phyloP scores from a whole-genome alignment of 2,329 filamentous ascomycete genomes.

The Alternaria gaisen region DNA sequence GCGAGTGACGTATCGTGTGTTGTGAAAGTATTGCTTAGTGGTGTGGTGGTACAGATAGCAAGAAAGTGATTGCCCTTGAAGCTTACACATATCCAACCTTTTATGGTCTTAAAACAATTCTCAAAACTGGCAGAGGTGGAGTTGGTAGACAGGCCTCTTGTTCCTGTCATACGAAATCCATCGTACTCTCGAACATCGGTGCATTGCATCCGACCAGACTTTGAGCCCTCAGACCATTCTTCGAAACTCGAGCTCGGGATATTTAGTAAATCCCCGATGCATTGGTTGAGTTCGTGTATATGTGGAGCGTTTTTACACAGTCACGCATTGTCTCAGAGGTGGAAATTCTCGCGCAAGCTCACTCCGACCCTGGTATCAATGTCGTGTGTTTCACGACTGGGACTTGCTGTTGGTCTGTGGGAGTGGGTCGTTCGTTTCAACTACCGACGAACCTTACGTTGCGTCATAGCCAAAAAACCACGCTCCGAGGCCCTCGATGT shows the following conservation, averaged over 20 bases:
- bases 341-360: background rate
- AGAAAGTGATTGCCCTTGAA: background rate
- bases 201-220: background rate
- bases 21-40: background rate
- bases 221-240: background rate
- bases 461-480: background rate
- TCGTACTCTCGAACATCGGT: background rate
- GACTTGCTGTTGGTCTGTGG: background rate
- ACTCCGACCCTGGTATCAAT: background rate
- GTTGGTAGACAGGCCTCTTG: background rate
- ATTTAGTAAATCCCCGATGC: background rate
- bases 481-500: background rate
- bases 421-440: background rate
- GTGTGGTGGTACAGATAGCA: background rate
- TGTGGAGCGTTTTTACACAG: background rate
- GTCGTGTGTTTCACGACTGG: background rate
- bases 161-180: background rate
- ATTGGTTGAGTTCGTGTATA: background rate
- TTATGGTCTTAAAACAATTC: background rate
- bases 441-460: background rate
- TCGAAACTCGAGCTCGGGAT: background rate
- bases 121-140: background rate
- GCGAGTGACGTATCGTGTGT: background rate
- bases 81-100: background rate
- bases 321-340: background rate